phyloP scores from a whole-genome alignment of 1,139 yeast genomes.

The Yamadazyma diddensiae region DNA sequence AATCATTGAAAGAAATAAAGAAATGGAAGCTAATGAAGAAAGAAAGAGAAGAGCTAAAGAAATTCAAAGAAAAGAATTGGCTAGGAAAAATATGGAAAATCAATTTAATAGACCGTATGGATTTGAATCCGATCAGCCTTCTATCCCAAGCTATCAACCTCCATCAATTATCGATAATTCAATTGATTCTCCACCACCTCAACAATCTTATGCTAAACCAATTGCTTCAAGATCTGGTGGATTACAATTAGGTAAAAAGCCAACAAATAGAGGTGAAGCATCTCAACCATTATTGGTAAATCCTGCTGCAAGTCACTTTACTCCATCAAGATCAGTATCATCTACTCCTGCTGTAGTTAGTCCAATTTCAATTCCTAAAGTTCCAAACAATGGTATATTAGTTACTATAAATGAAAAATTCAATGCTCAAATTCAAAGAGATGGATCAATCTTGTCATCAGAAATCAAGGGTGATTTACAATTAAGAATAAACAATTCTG shows the following conservation, averaged over 20 bases:
- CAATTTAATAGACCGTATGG: slow-evolving; percentile 11
- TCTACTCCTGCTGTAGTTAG: slow-evolving; percentile 27
- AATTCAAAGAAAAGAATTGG: slow-evolving; percentile 83
- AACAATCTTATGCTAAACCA: slow-evolving; percentile 17
- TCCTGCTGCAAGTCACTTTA: slow-evolving; percentile 19
- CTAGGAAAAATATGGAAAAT: slow-evolving; percentile 50
- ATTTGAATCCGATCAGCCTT: slow-evolving; percentile 7
- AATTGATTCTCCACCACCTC: slow-evolving; percentile 11
- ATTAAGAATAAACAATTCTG: slow-evolving; percentile 75
- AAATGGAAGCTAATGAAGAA: slow-evolving; percentile 94
- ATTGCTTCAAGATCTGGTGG: slow-evolving; percentile 60
- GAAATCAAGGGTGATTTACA: slow-evolving; percentile 92
- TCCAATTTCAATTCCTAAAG: slow-evolving; percentile 25
- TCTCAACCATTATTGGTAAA: slow-evolving; percentile 42
- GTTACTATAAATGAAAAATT: slow-evolving; percentile 76
- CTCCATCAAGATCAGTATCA: slow-evolving; percentile 15
- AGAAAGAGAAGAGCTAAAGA: slow-evolving; percentile 95
- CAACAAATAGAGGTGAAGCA: slow-evolving; percentile 28
- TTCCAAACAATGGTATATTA: slow-evolving; percentile 72
- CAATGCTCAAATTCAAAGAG: slow-evolving; percentile 76
- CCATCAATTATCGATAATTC: slow-evolving; percentile 22
- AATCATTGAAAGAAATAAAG: slow-evolving; percentile 94
- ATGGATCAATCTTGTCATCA: slow-evolving; percentile 70
- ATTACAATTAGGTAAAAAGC: slow-evolving; percentile 75
- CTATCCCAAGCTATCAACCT: slow-evolving; percentile 32